Percentiles rank a stretch among this genome's conserved stretches.
Conservation (phyloP, 1,139 yeast species). For the Debaryomycetaceae sp. region DNA sequence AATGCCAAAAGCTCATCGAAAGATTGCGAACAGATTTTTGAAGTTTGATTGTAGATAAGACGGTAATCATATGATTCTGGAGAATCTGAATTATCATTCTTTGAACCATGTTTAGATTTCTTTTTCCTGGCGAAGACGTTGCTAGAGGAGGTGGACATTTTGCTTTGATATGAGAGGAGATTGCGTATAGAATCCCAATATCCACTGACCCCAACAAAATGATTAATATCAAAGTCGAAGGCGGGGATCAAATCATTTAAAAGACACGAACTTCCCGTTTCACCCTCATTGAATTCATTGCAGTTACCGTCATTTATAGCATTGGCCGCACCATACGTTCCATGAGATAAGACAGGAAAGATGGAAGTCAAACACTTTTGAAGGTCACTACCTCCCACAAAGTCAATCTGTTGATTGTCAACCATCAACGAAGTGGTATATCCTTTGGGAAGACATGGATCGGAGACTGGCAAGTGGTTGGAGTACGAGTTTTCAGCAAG, state of each 20-base stretch:
- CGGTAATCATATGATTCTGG: constrained; percentile 31
- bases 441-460: constrained; percentile 64
- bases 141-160: constrained; percentile 16
- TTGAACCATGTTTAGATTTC: background rate
- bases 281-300: constrained; percentile 26
- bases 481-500: constrained; percentile 12
- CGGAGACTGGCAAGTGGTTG: constrained; percentile 31
- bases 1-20: constrained; percentile 41
- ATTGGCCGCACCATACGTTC: constrained; percentile 22
- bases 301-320: constrained; percentile 20
- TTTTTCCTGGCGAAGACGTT: constrained; percentile 2
- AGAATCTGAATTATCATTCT: constrained; percentile 4
- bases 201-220: constrained; percentile 77
- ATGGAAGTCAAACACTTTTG: constrained; percentile 50
- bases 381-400: constrained; percentile 61
- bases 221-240: constrained; percentile 64
- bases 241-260: constrained; percentile 56
- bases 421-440: constrained; percentile 22
- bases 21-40: constrained; percentile 42
- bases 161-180: constrained; percentile 30
- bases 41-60: constrained; percentile 41
- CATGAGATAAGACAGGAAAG: constrained; percentile 48
- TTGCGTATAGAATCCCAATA: constrained; percentile 71
- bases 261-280: constrained; percentile 46
- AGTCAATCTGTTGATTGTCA: constrained; percentile 26